A percentile compares a stretch with the other conserved stretches of the same genome.
Conservation (phyloP, 1,284 basidiomycete species). For the Leccinum glutinopallens region DNA sequence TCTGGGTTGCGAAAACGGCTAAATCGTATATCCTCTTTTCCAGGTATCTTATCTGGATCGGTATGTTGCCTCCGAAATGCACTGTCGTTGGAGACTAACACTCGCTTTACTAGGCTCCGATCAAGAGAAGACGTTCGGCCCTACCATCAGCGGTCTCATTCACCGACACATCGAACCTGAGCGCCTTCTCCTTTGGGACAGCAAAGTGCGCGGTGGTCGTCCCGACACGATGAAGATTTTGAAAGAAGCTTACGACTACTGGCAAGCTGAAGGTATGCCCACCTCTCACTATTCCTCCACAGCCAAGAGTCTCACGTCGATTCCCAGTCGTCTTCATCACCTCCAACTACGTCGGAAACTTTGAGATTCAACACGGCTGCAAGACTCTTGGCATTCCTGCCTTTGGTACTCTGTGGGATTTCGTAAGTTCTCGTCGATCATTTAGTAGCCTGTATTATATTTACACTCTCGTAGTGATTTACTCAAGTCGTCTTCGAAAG, state of each 20-base stretch:
- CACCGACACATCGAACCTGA: slow-evolving; percentile 67
- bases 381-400: slow-evolving; percentile 70
- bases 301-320: slow-evolving; percentile 6
- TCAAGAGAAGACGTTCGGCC: slow-evolving; percentile 77
- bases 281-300: background rate
- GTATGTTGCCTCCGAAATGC: slow-evolving; percentile 37
- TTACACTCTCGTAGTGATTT: slow-evolving; percentile 26
- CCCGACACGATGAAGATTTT: slow-evolving; percentile 78
- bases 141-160: slow-evolving; percentile 71
- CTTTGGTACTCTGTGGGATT: slow-evolving; percentile 75
- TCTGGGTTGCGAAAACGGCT: background rate
- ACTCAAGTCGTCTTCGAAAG: slow-evolving; percentile 3
- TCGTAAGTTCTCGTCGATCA: slow-evolving; percentile 46
- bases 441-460: slow-evolving; percentile 9
- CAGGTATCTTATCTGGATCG: slow-evolving; percentile 81
- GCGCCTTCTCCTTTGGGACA: slow-evolving; percentile 72
- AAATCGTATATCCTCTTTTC: slow-evolving; percentile 5
- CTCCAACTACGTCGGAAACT: slow-evolving; percentile 72
- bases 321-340: slow-evolving; percentile 74
- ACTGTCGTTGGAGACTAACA: slow-evolving; percentile 9
- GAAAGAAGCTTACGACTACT: slow-evolving; percentile 63
- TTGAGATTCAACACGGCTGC: slow-evolving; percentile 78
- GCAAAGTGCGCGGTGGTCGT: slow-evolving; percentile 65
- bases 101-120: slow-evolving; percentile 53
- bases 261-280: slow-evolving; percentile 66